Conservation (phyloP, 108 stramenopile species). For the Phaeodactylum tricornutum region DNA sequence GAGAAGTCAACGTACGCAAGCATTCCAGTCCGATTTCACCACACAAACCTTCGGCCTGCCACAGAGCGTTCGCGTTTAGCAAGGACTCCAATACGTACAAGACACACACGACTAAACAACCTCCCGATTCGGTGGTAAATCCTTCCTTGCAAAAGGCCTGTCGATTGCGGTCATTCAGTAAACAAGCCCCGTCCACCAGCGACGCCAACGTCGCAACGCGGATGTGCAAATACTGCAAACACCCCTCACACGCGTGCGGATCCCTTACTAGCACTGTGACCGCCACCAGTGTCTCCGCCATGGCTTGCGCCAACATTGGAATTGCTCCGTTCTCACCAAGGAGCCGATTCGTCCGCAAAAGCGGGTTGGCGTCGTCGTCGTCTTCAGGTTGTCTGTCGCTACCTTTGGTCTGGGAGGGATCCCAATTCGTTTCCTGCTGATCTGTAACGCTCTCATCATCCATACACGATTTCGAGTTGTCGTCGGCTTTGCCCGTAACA, state of each 20-base stretch:
- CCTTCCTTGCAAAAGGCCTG: slow-evolving; percentile 18
- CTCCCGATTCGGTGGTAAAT: background rate
- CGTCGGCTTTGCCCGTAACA: slow-evolving; percentile 43
- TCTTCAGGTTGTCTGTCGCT: slow-evolving; percentile 19
- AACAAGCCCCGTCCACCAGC: slow-evolving; percentile 62
- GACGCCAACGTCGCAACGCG: slow-evolving; percentile 38
- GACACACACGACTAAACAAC: too few species aligned
- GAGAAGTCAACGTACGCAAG: slow-evolving; percentile 61
- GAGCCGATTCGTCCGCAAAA: slow-evolving; percentile 48
- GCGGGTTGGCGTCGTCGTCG: slow-evolving; percentile 41
- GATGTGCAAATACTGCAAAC: slow-evolving; percentile 28
- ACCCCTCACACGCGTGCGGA: slow-evolving; percentile 15
- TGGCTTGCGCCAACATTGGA: slow-evolving; percentile 35
- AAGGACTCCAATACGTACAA: background rate
- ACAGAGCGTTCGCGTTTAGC: background rate
- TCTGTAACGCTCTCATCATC: too few species aligned
- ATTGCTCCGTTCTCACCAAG: slow-evolving; percentile 49
- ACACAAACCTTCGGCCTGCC: slow-evolving; percentile 2
- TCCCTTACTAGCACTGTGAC: slow-evolving; percentile 1
- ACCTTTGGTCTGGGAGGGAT: background rate
- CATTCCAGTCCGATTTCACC: slow-evolving; percentile 21
- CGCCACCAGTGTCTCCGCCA: slow-evolving; percentile 35
- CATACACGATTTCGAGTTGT: slow-evolving; percentile 24
- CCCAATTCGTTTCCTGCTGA: background rate
- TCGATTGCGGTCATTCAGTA: slow-evolving; percentile 40